phyloP scores from a whole-genome alignment of 352 stramenopile species.

The Phytophthora cajani region DNA sequence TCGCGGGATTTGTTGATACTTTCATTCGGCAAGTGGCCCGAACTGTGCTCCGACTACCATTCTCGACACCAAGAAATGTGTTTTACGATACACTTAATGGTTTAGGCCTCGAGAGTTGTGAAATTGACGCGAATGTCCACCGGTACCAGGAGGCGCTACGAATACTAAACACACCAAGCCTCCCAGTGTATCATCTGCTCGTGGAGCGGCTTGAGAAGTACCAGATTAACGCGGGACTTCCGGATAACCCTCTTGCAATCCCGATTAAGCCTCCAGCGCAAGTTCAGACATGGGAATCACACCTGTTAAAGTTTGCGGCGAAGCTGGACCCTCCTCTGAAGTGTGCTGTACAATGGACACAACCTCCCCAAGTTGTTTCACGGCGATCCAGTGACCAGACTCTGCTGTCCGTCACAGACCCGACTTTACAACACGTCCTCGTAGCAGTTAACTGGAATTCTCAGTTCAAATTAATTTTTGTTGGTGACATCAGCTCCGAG shows the following conservation, averaged over 20 bases:
- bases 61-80: neutral
- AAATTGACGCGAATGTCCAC: conserved; percentile 1
- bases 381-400: no score
- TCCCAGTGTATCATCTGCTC: conserved; percentile 9
- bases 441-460: no score
- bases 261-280: no score
- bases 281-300: no score
- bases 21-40: conserved; percentile 12
- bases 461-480: no score
- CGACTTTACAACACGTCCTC: no score
- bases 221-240: neutral
- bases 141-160: neutral
- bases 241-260: neutral
- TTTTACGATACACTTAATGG: conserved; percentile 8
- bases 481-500: no score
- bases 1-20: neutral
- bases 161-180: conserved; percentile 9
- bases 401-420: no score
- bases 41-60: neutral
- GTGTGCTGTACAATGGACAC: no score
- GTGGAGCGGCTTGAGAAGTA: conserved; percentile 4
- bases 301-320: no score
- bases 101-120: neutral
- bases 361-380: no score
- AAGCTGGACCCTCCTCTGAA: no score